A percentile compares a stretch with the other conserved stretches of the same genome.
Evolutionary conservation across 2,329 filamentous ascomycete species (phyloP).

Genomic region (Trichoderma harzianum): DNA sequence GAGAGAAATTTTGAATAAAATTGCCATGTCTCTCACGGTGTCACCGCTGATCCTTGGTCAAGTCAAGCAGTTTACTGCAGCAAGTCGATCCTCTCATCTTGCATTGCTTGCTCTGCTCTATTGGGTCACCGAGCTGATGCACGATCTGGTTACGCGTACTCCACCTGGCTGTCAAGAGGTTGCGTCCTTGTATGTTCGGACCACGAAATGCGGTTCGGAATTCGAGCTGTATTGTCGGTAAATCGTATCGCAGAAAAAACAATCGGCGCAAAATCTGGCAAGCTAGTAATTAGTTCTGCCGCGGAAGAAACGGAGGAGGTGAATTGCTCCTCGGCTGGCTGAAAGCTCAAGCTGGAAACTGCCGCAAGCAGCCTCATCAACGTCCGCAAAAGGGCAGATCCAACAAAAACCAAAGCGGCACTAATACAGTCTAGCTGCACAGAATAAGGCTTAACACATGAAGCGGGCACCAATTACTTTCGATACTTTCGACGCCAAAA

Average conservation of each 20-base stretch:
- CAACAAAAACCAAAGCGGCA: neutral
- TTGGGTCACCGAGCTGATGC: neutral
- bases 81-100: neutral
- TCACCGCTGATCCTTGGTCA: neutral
- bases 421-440: neutral
- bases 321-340: neutral
- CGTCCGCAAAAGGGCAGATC: neutral
- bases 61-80: neutral
- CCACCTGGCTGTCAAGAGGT: neutral
- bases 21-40: neutral
- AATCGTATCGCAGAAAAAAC: neutral
- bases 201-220: neutral
- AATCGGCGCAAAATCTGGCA: neutral
- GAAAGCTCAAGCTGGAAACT: neutral
- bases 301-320: neutral
- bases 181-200: neutral
- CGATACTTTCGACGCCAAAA: neutral
- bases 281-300: neutral
- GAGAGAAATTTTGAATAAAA: neutral
- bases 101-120: neutral
- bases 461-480: conserved; percentile 13
- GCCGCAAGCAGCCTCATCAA: neutral
- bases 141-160: neutral
- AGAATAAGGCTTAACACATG: neutral
- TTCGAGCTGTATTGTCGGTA: neutral